phyloP scores from a whole-genome alignment of 1,284 basidiomycete genomes.

The Tylopilus orsonianus region DNA sequence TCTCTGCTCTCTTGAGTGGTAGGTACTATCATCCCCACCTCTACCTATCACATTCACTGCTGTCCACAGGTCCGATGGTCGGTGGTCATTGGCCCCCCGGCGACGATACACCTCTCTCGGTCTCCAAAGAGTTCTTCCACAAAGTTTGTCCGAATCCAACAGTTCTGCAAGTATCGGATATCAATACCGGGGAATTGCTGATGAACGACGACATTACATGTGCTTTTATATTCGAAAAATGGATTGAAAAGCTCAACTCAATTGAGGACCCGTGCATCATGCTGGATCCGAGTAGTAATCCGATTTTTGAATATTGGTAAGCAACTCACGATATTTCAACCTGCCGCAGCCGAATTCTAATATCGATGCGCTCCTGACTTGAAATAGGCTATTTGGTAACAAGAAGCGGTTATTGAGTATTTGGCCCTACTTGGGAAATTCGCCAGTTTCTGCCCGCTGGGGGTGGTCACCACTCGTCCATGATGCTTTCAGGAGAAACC shows the following conservation, averaged over 20 bases:
- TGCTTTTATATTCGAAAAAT: slow-evolving; percentile 34
- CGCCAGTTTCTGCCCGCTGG: slow-evolving; percentile 39
- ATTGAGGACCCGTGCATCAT: slow-evolving; percentile 39
- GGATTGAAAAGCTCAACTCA: slow-evolving; percentile 34
- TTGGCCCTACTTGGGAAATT: slow-evolving; percentile 38
- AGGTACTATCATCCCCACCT: no score
- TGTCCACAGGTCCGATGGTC: slow-evolving; percentile 39
- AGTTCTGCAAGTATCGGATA: slow-evolving; percentile 28
- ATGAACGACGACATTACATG: no score
- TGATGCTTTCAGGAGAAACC: slow-evolving; percentile 37
- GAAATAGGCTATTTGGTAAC: slow-evolving; percentile 37
- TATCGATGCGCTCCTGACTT: background rate
- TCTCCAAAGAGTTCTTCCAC: slow-evolving; percentile 37
- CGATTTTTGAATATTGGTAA: no score
- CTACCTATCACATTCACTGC: no score
- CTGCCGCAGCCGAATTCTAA: no score
- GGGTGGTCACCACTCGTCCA: slow-evolving; percentile 42
- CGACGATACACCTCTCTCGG: slow-evolving; percentile 36
- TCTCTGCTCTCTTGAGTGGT: slow-evolving; percentile 34
- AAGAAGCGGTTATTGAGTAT: slow-evolving; percentile 34
- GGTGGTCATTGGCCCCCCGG: slow-evolving; percentile 36
- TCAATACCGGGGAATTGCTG: no score
- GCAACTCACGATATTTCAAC: no score
- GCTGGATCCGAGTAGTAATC: no score
- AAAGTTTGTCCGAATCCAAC: slow-evolving; percentile 39